Percentiles rank a stretch among this genome's conserved stretches.
Conservation (phyloP, 2,329 filamentous ascomycete species). For the Ustilaginoidea virens region DNA sequence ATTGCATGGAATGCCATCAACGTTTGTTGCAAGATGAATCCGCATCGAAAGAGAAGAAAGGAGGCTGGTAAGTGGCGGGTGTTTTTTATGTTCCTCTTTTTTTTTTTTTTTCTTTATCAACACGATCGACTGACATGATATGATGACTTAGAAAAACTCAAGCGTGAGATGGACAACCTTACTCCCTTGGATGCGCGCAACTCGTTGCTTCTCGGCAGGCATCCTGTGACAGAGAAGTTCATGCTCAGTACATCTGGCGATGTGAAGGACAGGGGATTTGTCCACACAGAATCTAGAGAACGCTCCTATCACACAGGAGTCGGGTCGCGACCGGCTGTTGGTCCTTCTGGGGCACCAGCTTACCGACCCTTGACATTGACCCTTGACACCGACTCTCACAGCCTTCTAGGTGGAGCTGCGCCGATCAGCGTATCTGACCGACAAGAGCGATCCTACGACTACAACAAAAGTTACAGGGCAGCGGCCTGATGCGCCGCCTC, state of each 20-base stretch:
- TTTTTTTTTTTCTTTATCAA: not conserved
- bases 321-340: slow-evolving; percentile 8
- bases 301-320: slow-evolving; percentile 13
- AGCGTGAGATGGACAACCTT: slow-evolving; percentile 64
- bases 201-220: slow-evolving; percentile 58
- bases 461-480: too few species aligned
- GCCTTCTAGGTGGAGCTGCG: slow-evolving; percentile 23
- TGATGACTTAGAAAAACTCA: slow-evolving; percentile 65
- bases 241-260: slow-evolving; percentile 28
- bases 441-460: too few species aligned
- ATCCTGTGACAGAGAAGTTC: slow-evolving; percentile 18
- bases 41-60: slow-evolving; percentile 76
- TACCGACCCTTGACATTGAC: slow-evolving; percentile 24
- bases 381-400: slow-evolving; percentile 18
- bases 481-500: too few species aligned
- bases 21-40: slow-evolving; percentile 71
- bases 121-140: too few species aligned
- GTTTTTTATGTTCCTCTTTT: too few species aligned
- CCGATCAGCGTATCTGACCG: slow-evolving; percentile 18
- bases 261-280: slow-evolving; percentile 18
- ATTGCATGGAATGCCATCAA: slow-evolving; percentile 83
- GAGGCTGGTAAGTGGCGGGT: slow-evolving; percentile 73
- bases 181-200: slow-evolving; percentile 80
- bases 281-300: slow-evolving; percentile 18
- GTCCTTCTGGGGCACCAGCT: slow-evolving; percentile 12